Conservation (phyloP, 352 stramenopile genomes). For the Globisporangium nagaii region DNA sequence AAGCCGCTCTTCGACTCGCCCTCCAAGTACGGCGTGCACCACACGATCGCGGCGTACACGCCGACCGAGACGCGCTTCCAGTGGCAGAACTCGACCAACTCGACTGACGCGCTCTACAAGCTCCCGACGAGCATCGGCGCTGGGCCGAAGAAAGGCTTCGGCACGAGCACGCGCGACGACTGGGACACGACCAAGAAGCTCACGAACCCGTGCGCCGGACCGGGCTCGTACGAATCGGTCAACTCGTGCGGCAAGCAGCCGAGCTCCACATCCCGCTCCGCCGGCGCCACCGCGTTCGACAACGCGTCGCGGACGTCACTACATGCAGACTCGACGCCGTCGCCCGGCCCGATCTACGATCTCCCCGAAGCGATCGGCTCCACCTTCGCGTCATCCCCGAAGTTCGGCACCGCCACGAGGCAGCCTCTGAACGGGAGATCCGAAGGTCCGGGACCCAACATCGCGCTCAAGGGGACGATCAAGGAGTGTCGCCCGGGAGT, state of each 20-base stretch:
- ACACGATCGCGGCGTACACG: conserved; percentile 57
- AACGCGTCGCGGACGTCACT: conserved; percentile 46
- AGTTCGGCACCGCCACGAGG: conserved; percentile 58
- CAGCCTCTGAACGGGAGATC: conserved; percentile 46
- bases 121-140: conserved; percentile 55
- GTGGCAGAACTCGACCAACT: conserved; percentile 51
- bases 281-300: conserved; percentile 51
- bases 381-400: conserved; percentile 24
- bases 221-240: conserved; percentile 59
- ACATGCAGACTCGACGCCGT: conserved; percentile 53
- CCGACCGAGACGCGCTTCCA: conserved; percentile 67
- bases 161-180: conserved; percentile 71
- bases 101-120: conserved; percentile 69
- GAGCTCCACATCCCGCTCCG: conserved; percentile 44
- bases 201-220: conserved; percentile 51
- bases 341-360: conserved; percentile 74
- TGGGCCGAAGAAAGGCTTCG: conserved; percentile 64
- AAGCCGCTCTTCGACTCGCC: conserved; percentile 63
- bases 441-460: conserved; percentile 55
- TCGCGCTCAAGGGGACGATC: conserved; percentile 56
- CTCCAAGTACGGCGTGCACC: conserved; percentile 68
- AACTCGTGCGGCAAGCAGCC: conserved; percentile 55
- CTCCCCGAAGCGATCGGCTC: conserved; percentile 41
- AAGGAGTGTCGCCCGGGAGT: conserved; percentile 33
- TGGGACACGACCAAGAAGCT: conserved; percentile 67